phyloP scores from a whole-genome alignment of 2,329 filamentous ascomycete genomes.

The Fusarium haematococcum region DNA sequence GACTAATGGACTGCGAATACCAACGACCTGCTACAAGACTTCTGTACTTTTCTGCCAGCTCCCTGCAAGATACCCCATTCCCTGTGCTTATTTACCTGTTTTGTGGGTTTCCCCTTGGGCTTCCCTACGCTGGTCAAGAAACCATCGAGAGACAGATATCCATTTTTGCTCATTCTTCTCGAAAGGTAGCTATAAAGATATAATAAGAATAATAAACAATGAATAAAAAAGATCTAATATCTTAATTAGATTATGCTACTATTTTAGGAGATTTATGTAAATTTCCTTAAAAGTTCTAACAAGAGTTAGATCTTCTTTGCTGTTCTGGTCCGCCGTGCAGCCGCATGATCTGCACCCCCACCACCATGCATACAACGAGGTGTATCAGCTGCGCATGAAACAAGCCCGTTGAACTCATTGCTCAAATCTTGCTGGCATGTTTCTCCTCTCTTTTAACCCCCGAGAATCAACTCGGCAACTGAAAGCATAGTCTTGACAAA shows the following conservation, averaged over 20 bases:
- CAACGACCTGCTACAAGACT: not conserved
- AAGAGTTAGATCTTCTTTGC: not conserved
- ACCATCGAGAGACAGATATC: not conserved
- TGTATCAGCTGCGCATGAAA: conserved; percentile 16
- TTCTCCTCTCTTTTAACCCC: not conserved
- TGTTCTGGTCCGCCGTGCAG: not conserved
- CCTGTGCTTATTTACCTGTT: not conserved
- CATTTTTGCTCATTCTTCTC: not conserved
- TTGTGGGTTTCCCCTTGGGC: not conserved
- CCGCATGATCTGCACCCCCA: conserved; percentile 37
- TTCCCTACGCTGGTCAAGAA: not conserved
- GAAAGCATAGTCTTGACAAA: not conserved
- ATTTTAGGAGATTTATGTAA: not conserved
- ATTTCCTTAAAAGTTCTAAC: not conserved
- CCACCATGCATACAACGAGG: conserved; percentile 21
- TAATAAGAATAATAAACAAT: not conserved
- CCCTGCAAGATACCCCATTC: not conserved
- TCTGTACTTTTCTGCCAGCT: not conserved
- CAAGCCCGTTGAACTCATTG: conserved; percentile 4
- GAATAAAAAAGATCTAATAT: not conserved
- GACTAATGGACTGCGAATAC: conserved; percentile 45
- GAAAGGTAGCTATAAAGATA: not conserved
- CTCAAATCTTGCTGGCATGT: not conserved
- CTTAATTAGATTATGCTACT: not conserved
- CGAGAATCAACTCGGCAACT: not conserved